A percentile compares a stretch with the other conserved stretches of the same genome.
phyloP scores from a whole-genome alignment of 441 rosid species.

The Erodium texanum region DNA sequence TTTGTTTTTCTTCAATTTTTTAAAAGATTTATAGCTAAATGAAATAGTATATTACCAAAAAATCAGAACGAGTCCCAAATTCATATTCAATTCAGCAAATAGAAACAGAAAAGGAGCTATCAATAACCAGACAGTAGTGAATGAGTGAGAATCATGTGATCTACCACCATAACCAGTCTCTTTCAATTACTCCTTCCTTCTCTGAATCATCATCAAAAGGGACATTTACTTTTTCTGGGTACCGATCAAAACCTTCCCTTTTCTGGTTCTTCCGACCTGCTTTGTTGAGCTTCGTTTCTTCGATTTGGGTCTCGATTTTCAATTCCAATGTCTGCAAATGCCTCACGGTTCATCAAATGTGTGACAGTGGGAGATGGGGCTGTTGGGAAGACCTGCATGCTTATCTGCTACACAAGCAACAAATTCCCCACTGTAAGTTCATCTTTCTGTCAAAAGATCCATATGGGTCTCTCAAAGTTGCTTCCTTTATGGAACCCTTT shows the following conservation, averaged over 20 bases:
- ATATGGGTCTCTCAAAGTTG: conserved; percentile 23
- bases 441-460: conserved; percentile 12
- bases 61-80: not conserved
- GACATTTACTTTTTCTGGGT: not conserved
- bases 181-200: not conserved
- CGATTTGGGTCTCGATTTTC: not conserved
- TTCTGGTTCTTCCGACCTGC: too few relatives aligned
- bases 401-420: conserved; percentile 93
- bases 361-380: conserved; percentile 99
- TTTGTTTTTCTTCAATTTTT: too few relatives aligned
- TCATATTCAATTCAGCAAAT: too few relatives aligned
- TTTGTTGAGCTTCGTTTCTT: not conserved
- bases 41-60: not conserved
- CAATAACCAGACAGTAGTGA: not conserved
- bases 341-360: conserved; percentile 91
- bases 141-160: not conserved
- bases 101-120: not conserved
- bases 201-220: not conserved
- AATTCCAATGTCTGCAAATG: conserved; percentile 25
- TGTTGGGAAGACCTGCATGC: conserved; percentile 98
- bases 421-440: conserved; percentile 81
- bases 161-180: not conserved
- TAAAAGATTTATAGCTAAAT: too few relatives aligned
- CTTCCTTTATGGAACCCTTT: conserved; percentile 7
- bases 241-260: not conserved